phyloP scores from a whole-genome alignment of 2,329 filamentous ascomycete genomes.

The Beauveria australis region DNA sequence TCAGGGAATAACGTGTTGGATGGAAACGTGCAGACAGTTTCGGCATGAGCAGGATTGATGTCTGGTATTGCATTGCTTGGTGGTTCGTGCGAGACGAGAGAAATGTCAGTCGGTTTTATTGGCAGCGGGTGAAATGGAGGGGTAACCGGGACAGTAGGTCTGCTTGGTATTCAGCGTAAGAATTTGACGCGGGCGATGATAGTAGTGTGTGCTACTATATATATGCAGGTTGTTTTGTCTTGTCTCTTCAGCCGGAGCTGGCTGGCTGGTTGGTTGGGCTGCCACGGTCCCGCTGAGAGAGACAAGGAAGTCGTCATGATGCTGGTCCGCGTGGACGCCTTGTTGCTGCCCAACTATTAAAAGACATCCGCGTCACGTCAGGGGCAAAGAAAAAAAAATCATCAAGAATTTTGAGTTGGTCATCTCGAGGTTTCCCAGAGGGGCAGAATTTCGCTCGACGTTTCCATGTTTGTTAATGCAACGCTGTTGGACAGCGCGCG shows the following conservation, averaged over 20 bases:
- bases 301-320: neutral
- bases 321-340: neutral
- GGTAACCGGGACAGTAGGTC: neutral
- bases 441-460: neutral
- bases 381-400: neutral
- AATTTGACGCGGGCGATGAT: neutral
- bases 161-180: neutral
- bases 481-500: conserved; percentile 2
- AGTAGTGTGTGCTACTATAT: conserved; percentile 8
- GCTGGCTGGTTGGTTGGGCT: conserved; percentile 3
- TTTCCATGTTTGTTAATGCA: neutral
- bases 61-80: conserved; percentile 7
- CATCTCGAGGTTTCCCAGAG: neutral
- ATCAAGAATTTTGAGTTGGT: neutral
- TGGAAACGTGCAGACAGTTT: neutral
- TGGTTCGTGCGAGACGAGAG: neutral
- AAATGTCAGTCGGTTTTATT: conserved; percentile 2
- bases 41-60: neutral
- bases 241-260: neutral
- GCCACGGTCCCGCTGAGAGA: neutral
- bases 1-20: neutral
- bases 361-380: neutral
- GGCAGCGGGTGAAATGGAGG: neutral
- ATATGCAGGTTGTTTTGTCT: conserved; percentile 5
- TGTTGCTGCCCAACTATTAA: conserved; percentile 10